Percentiles rank a stretch among this genome's conserved stretches.
phyloP scores from a whole-genome alignment of 1,284 basidiomycete genomes.

The Coniferiporia weirii region DNA sequence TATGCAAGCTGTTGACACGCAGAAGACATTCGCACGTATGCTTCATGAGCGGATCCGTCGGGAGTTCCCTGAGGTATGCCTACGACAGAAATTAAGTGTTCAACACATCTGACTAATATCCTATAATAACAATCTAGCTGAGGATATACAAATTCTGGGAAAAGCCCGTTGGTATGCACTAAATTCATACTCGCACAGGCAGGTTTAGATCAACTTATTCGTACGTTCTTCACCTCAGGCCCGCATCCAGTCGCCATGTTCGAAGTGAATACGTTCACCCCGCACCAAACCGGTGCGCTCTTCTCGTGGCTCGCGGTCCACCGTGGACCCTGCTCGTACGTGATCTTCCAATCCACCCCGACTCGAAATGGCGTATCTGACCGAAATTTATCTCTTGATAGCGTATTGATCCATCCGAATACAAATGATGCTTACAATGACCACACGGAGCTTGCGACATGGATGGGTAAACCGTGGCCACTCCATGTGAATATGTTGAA shows the following conservation, averaged over 20 bases:
- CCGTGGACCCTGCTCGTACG: constrained; percentile 63
- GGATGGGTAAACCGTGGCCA: constrained; percentile 65
- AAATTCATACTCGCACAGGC: background rate
- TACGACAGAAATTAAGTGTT: background rate
- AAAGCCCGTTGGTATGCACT: constrained; percentile 46
- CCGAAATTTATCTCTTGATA: constrained; percentile 23
- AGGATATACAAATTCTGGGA: constrained; percentile 64
- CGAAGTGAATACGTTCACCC: constrained; percentile 62
- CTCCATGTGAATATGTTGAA: constrained; percentile 35
- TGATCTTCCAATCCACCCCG: constrained; percentile 18
- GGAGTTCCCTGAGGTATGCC: constrained; percentile 64
- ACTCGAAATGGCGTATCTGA: too few species aligned
- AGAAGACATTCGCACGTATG: constrained; percentile 49
- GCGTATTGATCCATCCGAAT: constrained; percentile 72
- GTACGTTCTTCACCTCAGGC: constrained; percentile 28
- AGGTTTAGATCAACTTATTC: background rate
- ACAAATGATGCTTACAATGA: constrained; percentile 54
- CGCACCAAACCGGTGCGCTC: constrained; percentile 59
- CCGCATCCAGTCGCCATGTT: constrained; percentile 67
- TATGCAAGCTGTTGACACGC: constrained; percentile 40
- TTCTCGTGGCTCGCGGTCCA: constrained; percentile 62
- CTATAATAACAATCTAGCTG: constrained; percentile 36
- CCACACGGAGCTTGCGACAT: constrained; percentile 59
- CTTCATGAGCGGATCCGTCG: constrained; percentile 58
- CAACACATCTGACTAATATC: background rate